phyloP scores from a whole-genome alignment of 805 yeast genomes.

The Nakazawaea wickerhamii region DNA sequence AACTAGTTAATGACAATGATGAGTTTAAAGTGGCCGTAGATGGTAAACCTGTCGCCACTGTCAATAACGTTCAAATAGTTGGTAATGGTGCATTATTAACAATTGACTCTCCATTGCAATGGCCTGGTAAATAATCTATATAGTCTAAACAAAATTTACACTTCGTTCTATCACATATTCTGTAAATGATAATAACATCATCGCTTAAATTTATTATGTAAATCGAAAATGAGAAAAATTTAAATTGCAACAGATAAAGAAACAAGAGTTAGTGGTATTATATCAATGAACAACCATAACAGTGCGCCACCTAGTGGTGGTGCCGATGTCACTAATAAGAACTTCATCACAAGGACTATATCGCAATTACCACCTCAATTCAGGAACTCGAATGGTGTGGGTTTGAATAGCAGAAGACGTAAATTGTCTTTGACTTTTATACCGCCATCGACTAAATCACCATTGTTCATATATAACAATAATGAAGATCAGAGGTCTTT shows the following conservation, averaged over 20 bases:
- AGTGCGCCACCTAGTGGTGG: neutral
- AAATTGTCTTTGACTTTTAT: slow-evolving; percentile 30
- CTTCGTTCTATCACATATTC: too few relatives aligned
- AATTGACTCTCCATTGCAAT: slow-evolving; percentile 29
- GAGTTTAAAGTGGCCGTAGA: slow-evolving; percentile 28
- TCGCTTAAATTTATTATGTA: too few relatives aligned
- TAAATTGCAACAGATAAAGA: neutral
- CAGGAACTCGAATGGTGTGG: slow-evolving; percentile 22
- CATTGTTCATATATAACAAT: slow-evolving; percentile 28
- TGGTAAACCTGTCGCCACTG: slow-evolving; percentile 27
- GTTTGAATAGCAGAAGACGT: slow-evolving; percentile 28
- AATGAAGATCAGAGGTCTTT: slow-evolving; percentile 30
- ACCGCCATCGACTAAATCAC: slow-evolving; percentile 32
- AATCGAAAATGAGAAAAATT: too few relatives aligned
- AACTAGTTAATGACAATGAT: slow-evolving; percentile 31
- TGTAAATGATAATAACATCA: too few relatives aligned
- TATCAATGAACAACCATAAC: neutral
- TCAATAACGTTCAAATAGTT: slow-evolving; percentile 30
- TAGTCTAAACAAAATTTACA: too few relatives aligned
- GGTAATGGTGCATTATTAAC: slow-evolving; percentile 42
- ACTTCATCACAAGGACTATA: slow-evolving; percentile 18
- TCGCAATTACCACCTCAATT: slow-evolving; percentile 22
- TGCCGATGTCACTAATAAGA: slow-evolving; percentile 6
- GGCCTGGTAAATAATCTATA: slow-evolving; percentile 25
- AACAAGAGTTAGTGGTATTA: neutral